These are phyloP conservation scores for Neoarthrinium moseri DNA, from an alignment of 2,329 filamentous ascomycete genomes.

Conservation along the genomic window DNA sequence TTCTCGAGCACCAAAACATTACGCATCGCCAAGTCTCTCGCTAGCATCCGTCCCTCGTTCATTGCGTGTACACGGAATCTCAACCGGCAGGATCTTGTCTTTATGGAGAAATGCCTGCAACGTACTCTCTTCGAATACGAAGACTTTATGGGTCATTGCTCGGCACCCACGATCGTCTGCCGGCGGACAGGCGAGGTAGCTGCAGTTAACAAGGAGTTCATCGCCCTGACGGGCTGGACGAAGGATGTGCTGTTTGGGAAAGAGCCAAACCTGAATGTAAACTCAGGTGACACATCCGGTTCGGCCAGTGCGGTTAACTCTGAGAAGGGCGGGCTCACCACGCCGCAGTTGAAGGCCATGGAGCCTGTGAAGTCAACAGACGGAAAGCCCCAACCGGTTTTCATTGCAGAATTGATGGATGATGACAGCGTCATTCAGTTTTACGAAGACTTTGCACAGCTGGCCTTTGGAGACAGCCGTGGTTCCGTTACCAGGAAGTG, in stretches of 20 bases:
- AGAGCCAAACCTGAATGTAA: conserved; percentile 83
- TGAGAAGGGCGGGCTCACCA: conserved; percentile 43
- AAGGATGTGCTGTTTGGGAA: conserved; percentile 86
- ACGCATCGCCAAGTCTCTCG: conserved; percentile 82
- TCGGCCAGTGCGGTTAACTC: conserved; percentile 37
- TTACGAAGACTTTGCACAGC: conserved; percentile 90
- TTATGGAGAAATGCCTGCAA: conserved; percentile 98
- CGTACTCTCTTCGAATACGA: conserved; percentile 90
- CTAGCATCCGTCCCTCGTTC: conserved; percentile 88
- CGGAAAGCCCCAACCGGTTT: conserved; percentile 71
- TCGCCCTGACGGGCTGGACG: conserved; percentile 91
- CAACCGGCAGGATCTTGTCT: conserved; percentile 84
- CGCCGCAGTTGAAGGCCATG: conserved; percentile 49
- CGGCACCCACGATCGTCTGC: conserved; percentile 88
- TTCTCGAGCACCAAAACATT: conserved; percentile 76
- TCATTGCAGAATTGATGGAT: conserved; percentile 88
- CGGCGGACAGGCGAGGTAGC: conserved; percentile 93
- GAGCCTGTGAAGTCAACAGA: conserved; percentile 41
- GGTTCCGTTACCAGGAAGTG: conserved; percentile 82
- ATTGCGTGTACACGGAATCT: conserved; percentile 90
- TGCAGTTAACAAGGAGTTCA: conserved; percentile 93
- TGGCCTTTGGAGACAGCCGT: conserved; percentile 88
- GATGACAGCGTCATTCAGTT: conserved; percentile 92
- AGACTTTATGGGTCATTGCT: conserved; percentile 84
- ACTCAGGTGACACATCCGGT: conserved; percentile 58